Evolutionary conservation across 495 filamentous ascomycete genomes (phyloP).

Genomic region (Aspergillus wentii): DNA sequence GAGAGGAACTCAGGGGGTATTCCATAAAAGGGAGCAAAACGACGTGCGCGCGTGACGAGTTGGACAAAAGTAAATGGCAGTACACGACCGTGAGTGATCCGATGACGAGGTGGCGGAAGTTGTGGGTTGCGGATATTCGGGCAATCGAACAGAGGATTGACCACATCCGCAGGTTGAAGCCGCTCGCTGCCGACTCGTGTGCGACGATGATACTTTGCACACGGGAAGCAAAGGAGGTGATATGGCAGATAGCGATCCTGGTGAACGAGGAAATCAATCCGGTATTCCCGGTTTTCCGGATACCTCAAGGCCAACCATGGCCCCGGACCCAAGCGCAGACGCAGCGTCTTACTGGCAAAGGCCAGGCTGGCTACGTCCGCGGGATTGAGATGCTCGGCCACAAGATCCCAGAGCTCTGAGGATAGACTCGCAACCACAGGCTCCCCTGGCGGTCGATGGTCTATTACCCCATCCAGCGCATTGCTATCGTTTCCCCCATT

Average conservation of each 20-base stretch:
- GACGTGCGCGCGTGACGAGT: slow-evolving; percentile 38
- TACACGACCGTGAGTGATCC: slow-evolving; percentile 46
- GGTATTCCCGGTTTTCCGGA: slow-evolving; percentile 33
- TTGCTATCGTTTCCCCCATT: slow-evolving; percentile 20
- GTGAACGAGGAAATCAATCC: slow-evolving; percentile 38
- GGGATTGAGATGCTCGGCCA: slow-evolving; percentile 35
- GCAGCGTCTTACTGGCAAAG: slow-evolving; percentile 42
- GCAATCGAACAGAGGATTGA: slow-evolving; percentile 51
- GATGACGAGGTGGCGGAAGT: slow-evolving; percentile 38
- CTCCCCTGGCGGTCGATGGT: slow-evolving; percentile 35
- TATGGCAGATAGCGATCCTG: slow-evolving; percentile 43
- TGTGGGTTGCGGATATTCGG: slow-evolving; percentile 36
- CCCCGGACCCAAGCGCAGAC: slow-evolving; percentile 28
- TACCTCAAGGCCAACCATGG: slow-evolving; percentile 27
- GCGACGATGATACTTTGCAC: slow-evolving; percentile 45
- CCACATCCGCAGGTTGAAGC: slow-evolving; percentile 38
- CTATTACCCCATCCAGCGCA: slow-evolving; percentile 10
- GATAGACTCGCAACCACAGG: slow-evolving; percentile 39
- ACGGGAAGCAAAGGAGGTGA: slow-evolving; percentile 56
- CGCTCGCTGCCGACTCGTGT: slow-evolving; percentile 44
- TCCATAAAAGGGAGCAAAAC: slow-evolving; percentile 40
- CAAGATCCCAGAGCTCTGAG: slow-evolving; percentile 35
- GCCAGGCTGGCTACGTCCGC: slow-evolving; percentile 43
- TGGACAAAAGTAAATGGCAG: slow-evolving; percentile 53
- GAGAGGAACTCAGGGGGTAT: slow-evolving; percentile 33